Conservation (phyloP, 2,329 filamentous ascomycete species). For the Escovopsis sp. region DNA sequence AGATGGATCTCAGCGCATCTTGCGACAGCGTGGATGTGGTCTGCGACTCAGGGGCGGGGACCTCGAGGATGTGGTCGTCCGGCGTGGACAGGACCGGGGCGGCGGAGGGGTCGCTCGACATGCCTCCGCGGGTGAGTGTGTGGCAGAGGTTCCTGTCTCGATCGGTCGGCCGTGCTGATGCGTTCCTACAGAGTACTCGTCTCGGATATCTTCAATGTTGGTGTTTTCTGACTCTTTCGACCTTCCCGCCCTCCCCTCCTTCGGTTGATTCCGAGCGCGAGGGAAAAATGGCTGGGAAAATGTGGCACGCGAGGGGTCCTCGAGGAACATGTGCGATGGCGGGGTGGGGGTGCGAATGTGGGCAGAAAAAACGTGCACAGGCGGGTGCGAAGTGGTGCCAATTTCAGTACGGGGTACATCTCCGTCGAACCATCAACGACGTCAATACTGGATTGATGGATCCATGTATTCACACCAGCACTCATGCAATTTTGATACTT, state of each 20-base stretch:
- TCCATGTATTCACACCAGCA: no score
- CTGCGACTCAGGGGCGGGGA: conserved; percentile 23
- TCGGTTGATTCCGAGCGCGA: no score
- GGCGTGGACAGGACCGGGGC: conserved; percentile 49
- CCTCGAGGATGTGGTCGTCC: conserved; percentile 42
- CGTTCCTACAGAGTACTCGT: no score
- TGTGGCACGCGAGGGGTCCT: conserved; percentile 1
- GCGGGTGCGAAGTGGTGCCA: background rate
- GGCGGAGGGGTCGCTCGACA: conserved; percentile 32
- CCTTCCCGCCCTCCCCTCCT: no score
- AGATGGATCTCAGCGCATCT: conserved; percentile 58
- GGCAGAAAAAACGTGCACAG: background rate
- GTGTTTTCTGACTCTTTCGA: no score
- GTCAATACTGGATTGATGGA: no score
- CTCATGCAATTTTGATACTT: no score
- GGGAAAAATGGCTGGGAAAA: background rate
- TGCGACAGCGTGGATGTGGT: conserved; percentile 29
- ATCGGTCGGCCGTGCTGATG: no score
- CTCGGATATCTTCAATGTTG: no score
- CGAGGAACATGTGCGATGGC: conserved; percentile 14
- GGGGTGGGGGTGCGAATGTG: conserved; percentile 13
- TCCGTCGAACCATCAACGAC: no score
- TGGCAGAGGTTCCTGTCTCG: no score
- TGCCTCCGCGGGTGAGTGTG: conserved; percentile 13
- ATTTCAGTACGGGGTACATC: background rate